Evolutionary conservation across 768 basidiomycete species (phyloP).

Genomic region (Rhodotorula toruloides): DNA sequence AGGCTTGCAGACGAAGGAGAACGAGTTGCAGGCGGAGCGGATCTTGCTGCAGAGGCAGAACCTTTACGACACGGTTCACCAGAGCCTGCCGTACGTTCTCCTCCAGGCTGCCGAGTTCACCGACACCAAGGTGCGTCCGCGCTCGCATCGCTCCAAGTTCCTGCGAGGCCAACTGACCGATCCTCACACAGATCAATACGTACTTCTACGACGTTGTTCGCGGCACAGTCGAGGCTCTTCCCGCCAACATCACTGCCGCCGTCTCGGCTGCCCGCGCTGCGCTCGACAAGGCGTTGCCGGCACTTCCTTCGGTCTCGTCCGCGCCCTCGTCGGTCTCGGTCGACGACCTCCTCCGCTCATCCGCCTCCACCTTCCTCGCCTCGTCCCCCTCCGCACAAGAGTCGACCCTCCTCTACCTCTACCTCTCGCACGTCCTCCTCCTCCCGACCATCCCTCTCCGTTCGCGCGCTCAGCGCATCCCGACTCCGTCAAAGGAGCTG

Average conservation of each 20-base stretch:
- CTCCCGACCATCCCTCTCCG: conserved; percentile 43
- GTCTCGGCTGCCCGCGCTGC: conserved; percentile 8
- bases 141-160: background rate
- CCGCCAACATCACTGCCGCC: conserved; percentile 18
- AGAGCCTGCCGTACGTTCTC: conserved; percentile 54
- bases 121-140: conserved; percentile 57
- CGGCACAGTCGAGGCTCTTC: conserved; percentile 19
- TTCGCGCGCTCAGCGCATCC: conserved; percentile 39
- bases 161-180: background rate
- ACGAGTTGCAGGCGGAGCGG: conserved; percentile 41
- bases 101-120: conserved; percentile 58
- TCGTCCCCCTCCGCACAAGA: conserved; percentile 1
- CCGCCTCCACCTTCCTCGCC: conserved; percentile 22
- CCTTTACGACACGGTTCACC: conserved; percentile 53
- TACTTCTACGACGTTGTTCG: conserved; percentile 53
- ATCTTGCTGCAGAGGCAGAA: conserved; percentile 55
- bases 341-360: conserved; percentile 20
- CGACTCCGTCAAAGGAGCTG: conserved; percentile 42
- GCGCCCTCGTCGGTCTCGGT: conserved; percentile 6
- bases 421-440: conserved; percentile 50
- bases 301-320: background rate
- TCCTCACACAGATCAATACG: conserved; percentile 53
- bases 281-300: conserved; percentile 15
- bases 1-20: conserved; percentile 42
- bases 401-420: conserved; percentile 47